Evolutionary conservation across 176 grass and related monocot genomes (phyloP).

Genomic region (Raddia distichophylla): DNA sequence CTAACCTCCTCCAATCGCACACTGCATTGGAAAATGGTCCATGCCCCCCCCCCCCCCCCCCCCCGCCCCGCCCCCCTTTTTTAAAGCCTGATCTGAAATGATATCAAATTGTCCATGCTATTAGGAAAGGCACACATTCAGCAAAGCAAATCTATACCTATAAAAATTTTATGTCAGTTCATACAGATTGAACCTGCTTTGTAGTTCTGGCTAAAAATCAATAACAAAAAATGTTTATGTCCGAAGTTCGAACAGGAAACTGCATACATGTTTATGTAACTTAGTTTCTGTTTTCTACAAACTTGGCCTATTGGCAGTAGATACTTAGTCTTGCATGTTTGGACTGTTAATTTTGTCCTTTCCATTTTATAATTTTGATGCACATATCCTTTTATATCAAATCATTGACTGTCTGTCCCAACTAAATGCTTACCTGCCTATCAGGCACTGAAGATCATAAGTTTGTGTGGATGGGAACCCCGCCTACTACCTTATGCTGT

Average conservation of each 20-base stretch:
- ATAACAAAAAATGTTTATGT: background rate
- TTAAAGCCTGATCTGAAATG: background rate
- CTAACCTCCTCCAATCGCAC: background rate
- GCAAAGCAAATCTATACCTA: constrained; percentile 14
- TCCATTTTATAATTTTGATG: background rate
- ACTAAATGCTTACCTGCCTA: constrained; percentile 35
- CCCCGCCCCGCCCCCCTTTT: too few relatives aligned
- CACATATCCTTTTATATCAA: background rate
- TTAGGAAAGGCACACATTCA: constrained; percentile 14
- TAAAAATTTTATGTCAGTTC: constrained; percentile 22
- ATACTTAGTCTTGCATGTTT: constrained; percentile 1
- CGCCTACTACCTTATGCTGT: constrained; percentile 81
- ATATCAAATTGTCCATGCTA: background rate
- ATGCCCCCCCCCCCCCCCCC: too few relatives aligned
- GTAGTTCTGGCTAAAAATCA: constrained; percentile 24
- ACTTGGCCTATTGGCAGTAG: constrained; percentile 1
- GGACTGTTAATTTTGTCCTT: background rate
- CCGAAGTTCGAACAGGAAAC: background rate
- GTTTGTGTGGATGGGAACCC: constrained; percentile 92
- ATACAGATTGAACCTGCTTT: constrained; percentile 7
- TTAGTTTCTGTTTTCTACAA: constrained; percentile 25
- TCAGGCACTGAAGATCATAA: constrained; percentile 84
- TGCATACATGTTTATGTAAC: constrained; percentile 18
- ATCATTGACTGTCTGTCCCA: constrained; percentile 4
- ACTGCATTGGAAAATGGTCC: constrained; percentile 13